Evolutionary conservation across 2,329 filamentous ascomycete genomes (phyloP).

Genomic region (Fusarium sp.): DNA sequence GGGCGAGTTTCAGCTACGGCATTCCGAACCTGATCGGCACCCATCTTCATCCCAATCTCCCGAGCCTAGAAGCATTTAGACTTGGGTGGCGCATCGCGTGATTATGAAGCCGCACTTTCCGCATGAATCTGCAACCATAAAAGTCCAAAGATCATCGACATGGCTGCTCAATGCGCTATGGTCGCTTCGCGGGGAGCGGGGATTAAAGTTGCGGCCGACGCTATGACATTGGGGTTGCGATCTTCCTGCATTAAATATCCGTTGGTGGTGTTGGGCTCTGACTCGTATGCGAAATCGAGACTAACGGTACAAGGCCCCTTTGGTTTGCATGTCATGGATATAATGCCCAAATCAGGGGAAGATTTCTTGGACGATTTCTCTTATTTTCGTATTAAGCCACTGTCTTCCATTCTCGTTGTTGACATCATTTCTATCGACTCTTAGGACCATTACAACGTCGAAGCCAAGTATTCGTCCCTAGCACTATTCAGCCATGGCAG

Average conservation of each 20-base stretch:
- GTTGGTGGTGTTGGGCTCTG: neutral
- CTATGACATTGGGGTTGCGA: neutral
- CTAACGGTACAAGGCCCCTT: neutral
- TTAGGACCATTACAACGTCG: too few species aligned
- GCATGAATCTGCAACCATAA: neutral
- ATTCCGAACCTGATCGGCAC: neutral
- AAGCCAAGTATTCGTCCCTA: neutral
- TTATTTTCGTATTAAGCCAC: neutral
- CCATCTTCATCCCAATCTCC: neutral
- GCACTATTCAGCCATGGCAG: conserved; percentile 6
- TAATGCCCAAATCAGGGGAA: neutral
- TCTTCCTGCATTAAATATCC: neutral
- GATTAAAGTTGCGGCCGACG: neutral
- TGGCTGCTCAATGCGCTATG: neutral
- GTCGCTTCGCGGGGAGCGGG: neutral
- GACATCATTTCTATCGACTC: too few species aligned
- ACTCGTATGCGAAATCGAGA: neutral
- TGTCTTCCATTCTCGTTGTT: neutral
- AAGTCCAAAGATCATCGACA: neutral
- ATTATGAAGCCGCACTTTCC: too few species aligned
- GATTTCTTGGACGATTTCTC: neutral
- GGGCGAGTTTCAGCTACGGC: neutral
- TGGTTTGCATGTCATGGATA: neutral
- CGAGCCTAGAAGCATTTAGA: neutral
- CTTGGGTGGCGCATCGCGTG: neutral